A percentile compares a stretch with the other conserved stretches of the same genome.
Evolutionary conservation across 2,329 filamentous ascomycete species (phyloP).

Genomic region (Dendryphion nanum): DNA sequence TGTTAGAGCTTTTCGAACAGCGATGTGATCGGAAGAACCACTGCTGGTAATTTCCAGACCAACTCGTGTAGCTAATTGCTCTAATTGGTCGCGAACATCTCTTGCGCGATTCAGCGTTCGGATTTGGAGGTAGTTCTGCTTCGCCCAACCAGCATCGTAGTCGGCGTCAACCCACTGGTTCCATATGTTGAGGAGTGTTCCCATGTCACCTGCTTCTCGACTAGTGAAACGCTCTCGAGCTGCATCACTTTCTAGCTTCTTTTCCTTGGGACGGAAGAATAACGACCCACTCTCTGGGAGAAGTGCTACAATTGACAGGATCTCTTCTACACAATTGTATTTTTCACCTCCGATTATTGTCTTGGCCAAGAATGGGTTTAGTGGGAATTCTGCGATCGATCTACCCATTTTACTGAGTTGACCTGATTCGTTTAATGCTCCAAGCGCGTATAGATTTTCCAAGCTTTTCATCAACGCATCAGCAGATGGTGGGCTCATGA

Average conservation of each 20-base stretch:
- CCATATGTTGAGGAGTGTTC: slow-evolving; percentile 88
- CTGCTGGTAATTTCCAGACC: slow-evolving; percentile 71
- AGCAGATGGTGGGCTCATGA: slow-evolving; percentile 88
- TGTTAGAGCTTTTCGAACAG: slow-evolving; percentile 84
- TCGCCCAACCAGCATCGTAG: slow-evolving; percentile 82
- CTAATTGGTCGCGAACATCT: slow-evolving; percentile 88
- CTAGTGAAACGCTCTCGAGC: slow-evolving; percentile 85
- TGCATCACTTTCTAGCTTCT: slow-evolving; percentile 92
- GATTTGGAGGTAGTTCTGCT: slow-evolving; percentile 92
- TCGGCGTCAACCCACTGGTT: slow-evolving; percentile 94
- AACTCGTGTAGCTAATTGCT: slow-evolving; percentile 88
- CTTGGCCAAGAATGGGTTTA: slow-evolving; percentile 88
- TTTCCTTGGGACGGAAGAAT: slow-evolving; percentile 95
- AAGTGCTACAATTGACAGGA: slow-evolving; percentile 93
- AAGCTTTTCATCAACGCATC: slow-evolving; percentile 86
- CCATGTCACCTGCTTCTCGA: slow-evolving; percentile 86
- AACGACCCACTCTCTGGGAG: slow-evolving; percentile 82
- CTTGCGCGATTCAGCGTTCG: slow-evolving; percentile 83
- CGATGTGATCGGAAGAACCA: slow-evolving; percentile 68
- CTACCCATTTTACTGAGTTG: slow-evolving; percentile 87
- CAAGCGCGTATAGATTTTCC: slow-evolving; percentile 87
- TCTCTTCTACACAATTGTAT: slow-evolving; percentile 89
- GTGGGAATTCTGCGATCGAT: slow-evolving; percentile 94
- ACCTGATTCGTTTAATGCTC: slow-evolving; percentile 83
- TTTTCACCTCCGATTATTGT: slow-evolving; percentile 84